A percentile compares a stretch with the other conserved stretches of the same genome.
Conservation (phyloP, 345 rosid genomes). For the Citropsis articulata region DNA sequence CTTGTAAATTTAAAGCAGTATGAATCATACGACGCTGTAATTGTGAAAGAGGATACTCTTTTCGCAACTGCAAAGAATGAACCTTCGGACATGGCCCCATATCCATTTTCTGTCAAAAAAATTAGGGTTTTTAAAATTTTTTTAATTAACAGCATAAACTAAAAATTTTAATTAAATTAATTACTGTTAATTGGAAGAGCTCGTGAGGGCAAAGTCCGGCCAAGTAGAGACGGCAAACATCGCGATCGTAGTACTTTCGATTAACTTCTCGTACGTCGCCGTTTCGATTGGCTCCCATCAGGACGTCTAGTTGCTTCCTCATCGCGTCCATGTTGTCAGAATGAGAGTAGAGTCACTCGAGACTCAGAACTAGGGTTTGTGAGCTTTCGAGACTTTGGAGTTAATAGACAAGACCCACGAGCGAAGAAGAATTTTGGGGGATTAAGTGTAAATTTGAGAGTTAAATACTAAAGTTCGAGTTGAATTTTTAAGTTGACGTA, state of each 20-base stretch:
- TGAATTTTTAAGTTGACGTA: background rate
- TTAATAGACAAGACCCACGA: background rate
- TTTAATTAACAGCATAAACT: background rate
- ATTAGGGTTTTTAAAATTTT: background rate
- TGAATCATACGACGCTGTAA: background rate
- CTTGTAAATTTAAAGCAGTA: background rate
- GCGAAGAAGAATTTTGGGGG: background rate
- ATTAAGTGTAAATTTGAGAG: background rate
- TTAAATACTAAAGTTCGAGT: background rate
- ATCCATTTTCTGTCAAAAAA: conserved; percentile 85
- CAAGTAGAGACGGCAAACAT: conserved; percentile 91
- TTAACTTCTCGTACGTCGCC: conserved; percentile 97
- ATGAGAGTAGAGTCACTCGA: background rate
- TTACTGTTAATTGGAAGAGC: conserved; percentile 92
- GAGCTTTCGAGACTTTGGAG: background rate
- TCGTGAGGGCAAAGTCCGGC: conserved; percentile 99
- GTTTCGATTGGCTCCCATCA: conserved; percentile 98
- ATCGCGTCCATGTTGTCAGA: conserved; percentile 74
- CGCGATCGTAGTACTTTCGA: conserved; percentile 98
- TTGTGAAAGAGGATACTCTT: conserved; percentile 75
- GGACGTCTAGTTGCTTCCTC: conserved; percentile 98
- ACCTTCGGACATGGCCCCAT: conserved; percentile 99
- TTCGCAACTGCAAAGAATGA: conserved; percentile 92
- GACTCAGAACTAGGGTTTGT: conserved; percentile 15
- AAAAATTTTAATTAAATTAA: background rate